Percentiles rank a stretch among this genome's conserved stretches.
These are phyloP conservation scores for Diaporthe sp. DNA, from an alignment of 2,329 filamentous ascomycete genomes.

Conservation along the genomic window DNA sequence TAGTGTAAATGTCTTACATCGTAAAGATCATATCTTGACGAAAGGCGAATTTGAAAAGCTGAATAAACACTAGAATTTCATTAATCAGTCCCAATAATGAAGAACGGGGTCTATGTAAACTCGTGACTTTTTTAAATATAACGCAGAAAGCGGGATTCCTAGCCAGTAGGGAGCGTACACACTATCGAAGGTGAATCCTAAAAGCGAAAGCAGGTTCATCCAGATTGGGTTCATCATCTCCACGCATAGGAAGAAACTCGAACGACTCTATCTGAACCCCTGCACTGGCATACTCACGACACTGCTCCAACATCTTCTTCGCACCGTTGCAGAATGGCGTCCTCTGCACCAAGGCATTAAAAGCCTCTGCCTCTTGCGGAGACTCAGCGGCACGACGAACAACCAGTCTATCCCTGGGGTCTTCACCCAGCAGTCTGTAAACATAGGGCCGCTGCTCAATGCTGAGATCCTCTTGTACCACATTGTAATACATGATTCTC, in stretches of 20 bases:
- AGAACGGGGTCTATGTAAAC: too few species aligned
- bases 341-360: background rate
- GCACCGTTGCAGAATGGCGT: background rate
- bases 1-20: too few species aligned
- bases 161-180: background rate
- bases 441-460: rapidly evolving
- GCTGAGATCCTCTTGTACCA: background rate
- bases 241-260: background rate
- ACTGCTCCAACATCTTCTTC: background rate
- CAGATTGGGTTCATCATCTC: background rate
- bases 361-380: background rate
- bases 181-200: background rate
- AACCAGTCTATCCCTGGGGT: rapidly evolving
- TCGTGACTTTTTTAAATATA: background rate
- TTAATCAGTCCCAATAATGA: too few species aligned
- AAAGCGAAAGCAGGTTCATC: background rate
- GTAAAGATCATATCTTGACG: too few species aligned
- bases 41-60: too few species aligned
- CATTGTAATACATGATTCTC: background rate
- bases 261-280: background rate
- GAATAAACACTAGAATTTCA: too few species aligned
- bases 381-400: background rate
- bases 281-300: background rate
- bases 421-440: background rate
- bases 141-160: background rate